Percentiles rank a stretch among this genome's conserved stretches.
Conservation (phyloP, 2,329 filamentous ascomycete species). For the Colletotrichum orbiculare region DNA sequence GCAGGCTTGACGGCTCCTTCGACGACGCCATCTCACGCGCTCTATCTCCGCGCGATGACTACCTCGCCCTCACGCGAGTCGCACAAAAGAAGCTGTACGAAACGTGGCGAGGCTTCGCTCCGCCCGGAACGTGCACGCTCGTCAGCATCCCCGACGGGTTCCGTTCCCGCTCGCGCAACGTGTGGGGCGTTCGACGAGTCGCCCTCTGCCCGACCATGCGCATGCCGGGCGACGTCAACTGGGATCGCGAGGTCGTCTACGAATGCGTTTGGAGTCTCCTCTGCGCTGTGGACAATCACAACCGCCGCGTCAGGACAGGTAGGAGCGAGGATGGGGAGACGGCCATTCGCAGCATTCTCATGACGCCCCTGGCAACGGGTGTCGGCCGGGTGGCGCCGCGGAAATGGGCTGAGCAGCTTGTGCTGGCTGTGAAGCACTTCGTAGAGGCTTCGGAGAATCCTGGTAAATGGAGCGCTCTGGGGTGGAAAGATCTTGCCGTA, state of each 20-base stretch:
- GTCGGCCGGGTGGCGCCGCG: constrained; percentile 55
- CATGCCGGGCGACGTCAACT: constrained; percentile 53
- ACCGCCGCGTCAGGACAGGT: constrained; percentile 43
- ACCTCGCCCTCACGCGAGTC: constrained; percentile 57
- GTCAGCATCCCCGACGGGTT: constrained; percentile 56
- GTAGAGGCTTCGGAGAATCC: constrained; percentile 57
- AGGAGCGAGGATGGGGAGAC: constrained; percentile 29
- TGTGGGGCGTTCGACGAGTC: constrained; percentile 55
- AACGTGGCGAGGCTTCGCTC: constrained; percentile 60
- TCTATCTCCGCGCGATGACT: constrained; percentile 57
- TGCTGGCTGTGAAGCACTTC: constrained; percentile 63
- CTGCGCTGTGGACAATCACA: constrained; percentile 59
- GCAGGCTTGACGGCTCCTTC: constrained; percentile 64
- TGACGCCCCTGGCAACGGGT: constrained; percentile 64
- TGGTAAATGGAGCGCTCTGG: constrained; percentile 53
- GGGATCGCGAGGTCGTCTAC: constrained; percentile 65
- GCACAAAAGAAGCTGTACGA: constrained; percentile 58
- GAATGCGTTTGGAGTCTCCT: constrained; percentile 65
- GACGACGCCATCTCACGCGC: constrained; percentile 64
- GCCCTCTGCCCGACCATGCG: constrained; percentile 67
- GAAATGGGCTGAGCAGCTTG: constrained; percentile 61
- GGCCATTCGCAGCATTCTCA: constrained; percentile 56
- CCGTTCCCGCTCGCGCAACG: constrained; percentile 45
- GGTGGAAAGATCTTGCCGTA: constrained; percentile 47
- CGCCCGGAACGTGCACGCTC: constrained; percentile 61